Conservation (phyloP, 2,329 filamentous ascomycete species). For the Xylaria hypoxylon region DNA sequence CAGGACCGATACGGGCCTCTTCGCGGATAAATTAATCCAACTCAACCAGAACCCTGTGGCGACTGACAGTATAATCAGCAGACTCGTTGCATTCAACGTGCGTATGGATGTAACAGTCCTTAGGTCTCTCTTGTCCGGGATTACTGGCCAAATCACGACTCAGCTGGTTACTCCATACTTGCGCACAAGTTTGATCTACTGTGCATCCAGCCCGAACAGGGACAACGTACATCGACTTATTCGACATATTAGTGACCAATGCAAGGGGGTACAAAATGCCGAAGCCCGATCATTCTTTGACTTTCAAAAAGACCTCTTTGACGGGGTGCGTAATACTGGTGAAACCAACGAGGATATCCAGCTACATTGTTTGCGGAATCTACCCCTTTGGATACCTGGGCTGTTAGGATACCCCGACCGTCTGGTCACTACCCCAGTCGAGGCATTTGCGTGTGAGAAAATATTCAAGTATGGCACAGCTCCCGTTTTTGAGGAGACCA, state of each 20-base stretch:
- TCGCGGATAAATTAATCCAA: slow-evolving; percentile 73
- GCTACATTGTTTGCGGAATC: slow-evolving; percentile 48
- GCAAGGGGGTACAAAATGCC: slow-evolving; percentile 57
- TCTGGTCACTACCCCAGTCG: slow-evolving; percentile 56
- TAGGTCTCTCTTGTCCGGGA: slow-evolving; percentile 64
- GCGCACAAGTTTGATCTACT: slow-evolving; percentile 67
- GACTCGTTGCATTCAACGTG: slow-evolving; percentile 65
- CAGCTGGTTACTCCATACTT: slow-evolving; percentile 67
- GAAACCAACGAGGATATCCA: slow-evolving; percentile 47
- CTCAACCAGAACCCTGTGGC: slow-evolving; percentile 67
- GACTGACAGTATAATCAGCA: slow-evolving; percentile 67
- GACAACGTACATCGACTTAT: slow-evolving; percentile 56
- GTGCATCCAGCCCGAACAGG: slow-evolving; percentile 55
- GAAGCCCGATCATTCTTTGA: slow-evolving; percentile 64
- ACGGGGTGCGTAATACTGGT: slow-evolving; percentile 49
- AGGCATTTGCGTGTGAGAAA: slow-evolving; percentile 58
- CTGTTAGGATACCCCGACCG: slow-evolving; percentile 62
- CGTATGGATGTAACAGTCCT: slow-evolving; percentile 65
- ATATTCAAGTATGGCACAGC: slow-evolving; percentile 55
- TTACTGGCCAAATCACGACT: slow-evolving; percentile 62
- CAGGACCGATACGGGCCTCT: slow-evolving; percentile 58
- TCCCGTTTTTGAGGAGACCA: slow-evolving; percentile 48
- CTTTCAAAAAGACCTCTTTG: slow-evolving; percentile 55
- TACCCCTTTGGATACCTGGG: slow-evolving; percentile 64
- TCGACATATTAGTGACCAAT: slow-evolving; percentile 58